Evolutionary conservation across 768 basidiomycete species (phyloP), one percentile per base, ranked within the genome.

Genomic region (Cystobasidium ongulense): DNA sequence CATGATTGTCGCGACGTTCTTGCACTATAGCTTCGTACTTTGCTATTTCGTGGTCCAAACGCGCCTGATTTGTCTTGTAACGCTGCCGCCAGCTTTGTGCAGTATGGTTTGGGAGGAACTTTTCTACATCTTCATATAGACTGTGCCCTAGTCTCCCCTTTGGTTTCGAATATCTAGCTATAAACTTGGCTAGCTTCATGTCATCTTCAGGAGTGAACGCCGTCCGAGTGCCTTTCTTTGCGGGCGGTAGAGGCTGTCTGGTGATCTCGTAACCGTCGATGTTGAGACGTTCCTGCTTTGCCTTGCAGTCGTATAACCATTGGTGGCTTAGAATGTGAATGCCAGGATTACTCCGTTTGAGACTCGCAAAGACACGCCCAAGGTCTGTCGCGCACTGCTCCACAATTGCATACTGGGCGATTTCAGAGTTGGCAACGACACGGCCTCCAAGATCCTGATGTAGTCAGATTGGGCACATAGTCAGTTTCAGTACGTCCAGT

Each of bases 151-250:
- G 25, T 27, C 27, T 50, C n/a, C 43, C 39, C 50, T 31, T 67
- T 17, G 23, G 23, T 29, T 52, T 35, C 33, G 39, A 29, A 31
- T 64, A 38, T 41, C 63, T 8, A 18, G 39, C 39, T 21, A 67
- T 25, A 27, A 67, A 67, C 50, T 67, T 67, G 4, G 31, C 65
- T 10, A 67, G 65, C 41, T 46, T 33, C 43, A 46, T 41, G 53
- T 67, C 65, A 31, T 67, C 65, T 52, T 67, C 65, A 23, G 65
- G 43, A 23, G 39, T 67, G 46, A 67, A 67, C 1, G 65, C 65
- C 8, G 38, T 67, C 27, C 65, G 65, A 13, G 43, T 67, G 23
- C 39, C 65, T 53, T 67, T 67, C 25, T 50, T 41, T 4, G 65
- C 25, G 11, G 65, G 41, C 35, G 41, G 39, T 7, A 29, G 21